A percentile compares a stretch with the other conserved stretches of the same genome.
Evolutionary conservation across 441 rosid species (phyloP).

Genomic region (Erysimum cheiri): DNA sequence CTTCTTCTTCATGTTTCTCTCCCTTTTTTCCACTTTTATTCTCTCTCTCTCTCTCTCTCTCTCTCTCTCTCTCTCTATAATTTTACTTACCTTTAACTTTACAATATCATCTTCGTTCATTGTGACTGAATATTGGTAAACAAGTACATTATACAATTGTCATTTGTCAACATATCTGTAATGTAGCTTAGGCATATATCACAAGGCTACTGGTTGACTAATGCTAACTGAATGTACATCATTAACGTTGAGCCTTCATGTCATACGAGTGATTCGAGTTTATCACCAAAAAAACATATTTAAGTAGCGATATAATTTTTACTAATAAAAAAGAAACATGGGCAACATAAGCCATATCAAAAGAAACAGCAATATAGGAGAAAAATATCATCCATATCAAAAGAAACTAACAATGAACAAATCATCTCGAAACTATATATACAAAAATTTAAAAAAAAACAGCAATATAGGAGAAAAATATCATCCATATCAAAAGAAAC

Average conservation of each 20-base stretch:
- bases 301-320: not conserved
- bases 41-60: constrained; percentile 30
- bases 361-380: too few species aligned
- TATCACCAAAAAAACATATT: not conserved
- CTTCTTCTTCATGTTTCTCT: constrained; percentile 49
- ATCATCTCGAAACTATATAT: too few species aligned
- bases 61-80: too few species aligned
- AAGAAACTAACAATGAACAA: too few species aligned
- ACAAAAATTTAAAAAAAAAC: too few species aligned
- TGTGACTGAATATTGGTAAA: constrained; percentile 30
- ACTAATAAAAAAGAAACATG: not conserved
- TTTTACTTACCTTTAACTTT: constrained; percentile 39
- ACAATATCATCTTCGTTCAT: constrained; percentile 39
- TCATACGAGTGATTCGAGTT: not conserved
- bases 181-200: constrained; percentile 4
- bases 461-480: not conserved
- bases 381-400: too few species aligned
- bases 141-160: constrained; percentile 26
- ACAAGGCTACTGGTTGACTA: constrained; percentile 22
- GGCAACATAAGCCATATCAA: constrained; percentile 7
- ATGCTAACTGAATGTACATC: constrained; percentile 1
- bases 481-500: not conserved
- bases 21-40: constrained; percentile 31
- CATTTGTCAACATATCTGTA: constrained; percentile 38
- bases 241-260: not conserved